phyloP scores from a whole-genome alignment of 371 early-diverging fungal species.

The Rhizomucor miehei region DNA sequence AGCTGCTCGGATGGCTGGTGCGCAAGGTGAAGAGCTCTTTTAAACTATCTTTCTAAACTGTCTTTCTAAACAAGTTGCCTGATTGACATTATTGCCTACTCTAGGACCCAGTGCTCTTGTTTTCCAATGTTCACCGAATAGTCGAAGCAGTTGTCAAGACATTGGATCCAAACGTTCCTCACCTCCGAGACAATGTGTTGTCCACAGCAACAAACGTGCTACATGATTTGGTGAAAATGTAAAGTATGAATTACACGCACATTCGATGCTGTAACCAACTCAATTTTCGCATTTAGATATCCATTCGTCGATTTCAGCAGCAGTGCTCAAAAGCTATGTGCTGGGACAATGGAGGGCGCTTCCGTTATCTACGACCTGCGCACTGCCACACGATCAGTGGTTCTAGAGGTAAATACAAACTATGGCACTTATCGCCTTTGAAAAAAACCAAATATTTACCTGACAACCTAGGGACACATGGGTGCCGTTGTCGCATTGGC shows the following conservation, averaged over 20 bases:
- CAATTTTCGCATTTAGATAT: constrained; percentile 35
- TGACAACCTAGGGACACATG: constrained; percentile 73
- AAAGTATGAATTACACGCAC: constrained; percentile 1
- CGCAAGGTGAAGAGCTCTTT: constrained; percentile 49
- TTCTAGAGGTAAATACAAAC: constrained; percentile 63
- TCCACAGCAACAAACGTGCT: constrained; percentile 70
- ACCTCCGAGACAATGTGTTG: constrained; percentile 70
- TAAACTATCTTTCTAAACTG: too few species aligned
- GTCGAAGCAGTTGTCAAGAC: constrained; percentile 81
- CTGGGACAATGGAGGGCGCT: constrained; percentile 80
- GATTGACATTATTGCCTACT: background rate
- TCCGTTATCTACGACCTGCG: constrained; percentile 78
- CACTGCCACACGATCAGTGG: constrained; percentile 79
- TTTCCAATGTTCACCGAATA: constrained; percentile 58
- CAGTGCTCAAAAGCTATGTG: constrained; percentile 71
- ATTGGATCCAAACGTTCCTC: constrained; percentile 79
- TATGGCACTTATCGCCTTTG: too few species aligned
- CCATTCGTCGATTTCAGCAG: constrained; percentile 78
- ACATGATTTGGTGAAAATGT: constrained; percentile 75
- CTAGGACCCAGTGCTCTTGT: constrained; percentile 67
- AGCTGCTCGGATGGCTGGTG: constrained; percentile 71
- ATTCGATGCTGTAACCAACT: background rate
- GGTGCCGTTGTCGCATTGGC: constrained; percentile 66
- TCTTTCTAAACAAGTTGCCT: too few species aligned
- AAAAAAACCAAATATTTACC: too few species aligned